Base-by-base conservation (phyloP, 257 asterid species). In the Eustoma russellianum region DNA sequence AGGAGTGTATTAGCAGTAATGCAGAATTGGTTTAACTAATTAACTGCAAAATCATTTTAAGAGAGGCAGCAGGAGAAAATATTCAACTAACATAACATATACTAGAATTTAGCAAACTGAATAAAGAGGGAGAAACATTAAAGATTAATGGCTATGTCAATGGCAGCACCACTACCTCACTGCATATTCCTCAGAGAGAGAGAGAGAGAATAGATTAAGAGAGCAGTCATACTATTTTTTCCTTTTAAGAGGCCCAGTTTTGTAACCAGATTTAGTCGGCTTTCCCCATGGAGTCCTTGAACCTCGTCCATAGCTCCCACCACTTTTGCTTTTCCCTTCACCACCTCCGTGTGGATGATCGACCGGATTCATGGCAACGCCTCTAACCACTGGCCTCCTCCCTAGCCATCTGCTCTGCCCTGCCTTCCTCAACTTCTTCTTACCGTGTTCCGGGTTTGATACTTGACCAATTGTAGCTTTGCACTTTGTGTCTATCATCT, bases 321-420 rank as follows among this genome's bases (percentile, higher is more conserved):
- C 76, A 67, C 97, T 89, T 78, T 89, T 89, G 62, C 94, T 89
- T 80, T 66, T 85, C 53, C 94, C 95, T 74, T 85, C 92, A 70
- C 97, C 95, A 64, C 95, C 95, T 58, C 97, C 94, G 19, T 85
- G 95, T 16, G 95, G 92, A 64, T 88, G 95, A 70, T 85, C 92
- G 14, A 81, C 77, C 0, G 94, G 95, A 57, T 85, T 88, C 95
- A 80, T 88, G 5, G 95, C 97, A 77, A 89, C 90, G 66, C 97
- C 95, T 59, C 97, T 77, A 47, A 89, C 95, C 2, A 44, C 65
- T 0, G 95, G 97, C 71, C 97, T 79, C 41, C 70, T 60, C 13
- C 95, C 97, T 47, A 75, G 62, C 97, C 94, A 85, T 58, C 97
- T 63, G 53, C 76, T 77, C 57, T 85, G 89, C 34, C 94, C 95